Evolutionary conservation across 176 grass and related monocot species (phyloP).

Genomic region (Phoenix dactylifera): DNA sequence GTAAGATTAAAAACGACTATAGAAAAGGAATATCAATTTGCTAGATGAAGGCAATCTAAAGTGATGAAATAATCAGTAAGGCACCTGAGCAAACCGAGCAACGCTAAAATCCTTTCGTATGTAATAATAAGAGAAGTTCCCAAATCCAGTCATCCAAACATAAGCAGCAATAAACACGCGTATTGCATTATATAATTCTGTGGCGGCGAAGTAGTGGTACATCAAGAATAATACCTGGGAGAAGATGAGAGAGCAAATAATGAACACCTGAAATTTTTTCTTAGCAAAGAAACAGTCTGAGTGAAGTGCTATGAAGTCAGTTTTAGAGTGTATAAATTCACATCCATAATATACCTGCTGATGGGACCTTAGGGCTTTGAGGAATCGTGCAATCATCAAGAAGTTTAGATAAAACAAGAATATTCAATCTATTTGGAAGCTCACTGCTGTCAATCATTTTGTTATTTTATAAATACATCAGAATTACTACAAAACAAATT

Average conservation of each 20-base stretch:
- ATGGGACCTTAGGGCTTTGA: too few species aligned
- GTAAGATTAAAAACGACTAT: conserved; percentile 1
- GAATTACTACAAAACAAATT: too few species aligned
- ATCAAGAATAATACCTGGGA: conserved; percentile 35
- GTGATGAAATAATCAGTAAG: too few species aligned
- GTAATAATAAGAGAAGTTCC: conserved; percentile 42
- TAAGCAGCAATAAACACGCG: conserved; percentile 32
- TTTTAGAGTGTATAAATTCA: not conserved
- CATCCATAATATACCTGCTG: too few species aligned
- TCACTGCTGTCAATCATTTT: too few species aligned
- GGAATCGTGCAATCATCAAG: too few species aligned
- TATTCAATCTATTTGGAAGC: too few species aligned
- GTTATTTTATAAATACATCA: too few species aligned
- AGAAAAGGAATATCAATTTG: not conserved
- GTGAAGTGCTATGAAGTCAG: not conserved
- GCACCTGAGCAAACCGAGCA: conserved; percentile 34
- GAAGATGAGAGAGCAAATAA: conserved; percentile 6
- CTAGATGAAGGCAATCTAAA: not conserved
- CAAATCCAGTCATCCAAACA: conserved; percentile 36
- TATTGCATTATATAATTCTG: conserved; percentile 37
- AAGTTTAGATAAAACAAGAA: too few species aligned
- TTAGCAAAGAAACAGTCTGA: not conserved
- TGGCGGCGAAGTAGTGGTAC: conserved; percentile 41
- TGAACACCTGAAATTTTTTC: not conserved
- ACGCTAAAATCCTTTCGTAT: conserved; percentile 34